A percentile compares a stretch with the other conserved stretches of the same genome.
Evolutionary conservation across 2,329 filamentous ascomycete genomes (phyloP).

Genomic region (Arthroderma sp.): DNA sequence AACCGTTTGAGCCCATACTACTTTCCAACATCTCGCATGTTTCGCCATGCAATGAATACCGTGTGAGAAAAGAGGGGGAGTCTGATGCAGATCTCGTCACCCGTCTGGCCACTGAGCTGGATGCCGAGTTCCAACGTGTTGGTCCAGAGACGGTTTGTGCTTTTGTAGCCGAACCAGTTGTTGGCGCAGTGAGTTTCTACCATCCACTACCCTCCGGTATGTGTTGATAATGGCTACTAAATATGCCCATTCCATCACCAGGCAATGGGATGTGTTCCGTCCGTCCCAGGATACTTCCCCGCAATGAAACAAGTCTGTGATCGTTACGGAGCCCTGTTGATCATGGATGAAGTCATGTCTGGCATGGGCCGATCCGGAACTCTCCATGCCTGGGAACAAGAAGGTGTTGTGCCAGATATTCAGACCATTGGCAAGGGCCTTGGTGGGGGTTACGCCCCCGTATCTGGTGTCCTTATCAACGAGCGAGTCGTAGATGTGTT

Average conservation of each 20-base stretch:
- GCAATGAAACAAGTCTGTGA: slow-evolving; percentile 57
- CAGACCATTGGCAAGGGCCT: slow-evolving; percentile 48
- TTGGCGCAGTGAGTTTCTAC: slow-evolving; percentile 46
- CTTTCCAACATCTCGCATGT: slow-evolving; percentile 45
- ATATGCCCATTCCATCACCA: slow-evolving; percentile 13
- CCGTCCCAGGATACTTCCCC: slow-evolving; percentile 54
- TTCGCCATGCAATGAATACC: slow-evolving; percentile 54
- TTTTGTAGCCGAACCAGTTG: slow-evolving; percentile 61
- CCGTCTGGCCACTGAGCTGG: slow-evolving; percentile 51
- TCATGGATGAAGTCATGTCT: slow-evolving; percentile 66
- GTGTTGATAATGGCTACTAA: not conserved
- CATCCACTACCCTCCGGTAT: not conserved
- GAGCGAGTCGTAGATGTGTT: slow-evolving; percentile 37
- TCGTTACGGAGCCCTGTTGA: slow-evolving; percentile 58
- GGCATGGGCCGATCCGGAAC: slow-evolving; percentile 47
- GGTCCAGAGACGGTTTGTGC: slow-evolving; percentile 55
- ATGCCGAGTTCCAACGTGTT: slow-evolving; percentile 50
- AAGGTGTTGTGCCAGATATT: slow-evolving; percentile 46
- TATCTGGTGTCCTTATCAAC: slow-evolving; percentile 43
- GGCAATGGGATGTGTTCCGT: slow-evolving; percentile 56
- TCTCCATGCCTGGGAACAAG: slow-evolving; percentile 46
- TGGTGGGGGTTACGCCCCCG: slow-evolving; percentile 42
- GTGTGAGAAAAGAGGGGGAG: slow-evolving; percentile 40
- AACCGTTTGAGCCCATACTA: slow-evolving; percentile 49
- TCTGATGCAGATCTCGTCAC: slow-evolving; percentile 46